These are phyloP conservation scores for Silene conica DNA, from an alignment of 148 eudicot genomes.

Conservation along the genomic window DNA sequence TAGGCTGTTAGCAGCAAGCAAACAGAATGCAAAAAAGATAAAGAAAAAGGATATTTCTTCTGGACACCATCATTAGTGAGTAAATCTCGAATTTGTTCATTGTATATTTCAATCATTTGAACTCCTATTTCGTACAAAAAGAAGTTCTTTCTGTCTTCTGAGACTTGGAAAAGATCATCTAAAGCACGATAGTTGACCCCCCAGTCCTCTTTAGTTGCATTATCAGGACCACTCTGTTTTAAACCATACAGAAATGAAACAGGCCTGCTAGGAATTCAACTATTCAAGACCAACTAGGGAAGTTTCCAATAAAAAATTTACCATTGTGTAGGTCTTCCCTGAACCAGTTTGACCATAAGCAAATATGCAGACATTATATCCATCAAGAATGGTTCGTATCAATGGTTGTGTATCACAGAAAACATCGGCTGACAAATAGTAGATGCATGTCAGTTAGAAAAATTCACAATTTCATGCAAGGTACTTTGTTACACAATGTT, in stretches of 20 bases:
- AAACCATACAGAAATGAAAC: conserved; percentile 1
- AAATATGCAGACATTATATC: conserved; percentile 72
- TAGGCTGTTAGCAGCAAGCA: neutral
- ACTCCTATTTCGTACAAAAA: conserved; percentile 55
- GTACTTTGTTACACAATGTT: neutral
- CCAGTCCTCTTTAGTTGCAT: conserved; percentile 52
- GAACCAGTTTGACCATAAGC: conserved; percentile 92
- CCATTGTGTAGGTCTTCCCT: conserved; percentile 85
- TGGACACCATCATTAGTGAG: conserved; percentile 44
- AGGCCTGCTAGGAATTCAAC: conserved; percentile 5
- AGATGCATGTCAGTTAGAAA: conserved; percentile 13
- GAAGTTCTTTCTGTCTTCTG: conserved; percentile 43
- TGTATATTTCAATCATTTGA: conserved; percentile 79
- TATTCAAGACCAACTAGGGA: conserved; percentile 1
- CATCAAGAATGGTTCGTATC: conserved; percentile 70
- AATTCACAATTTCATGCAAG: neutral
- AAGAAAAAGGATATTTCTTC: conserved; percentile 65
- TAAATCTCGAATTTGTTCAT: conserved; percentile 72
- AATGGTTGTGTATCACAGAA: conserved; percentile 59
- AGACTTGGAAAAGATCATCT: conserved; percentile 54
- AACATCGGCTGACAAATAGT: conserved; percentile 41
- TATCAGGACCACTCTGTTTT: conserved; percentile 55
- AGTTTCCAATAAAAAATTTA: conserved; percentile 18
- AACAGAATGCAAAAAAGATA: neutral
- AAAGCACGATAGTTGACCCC: conserved; percentile 75